These are phyloP conservation scores for Linum lewisii DNA, from an alignment of 345 rosid species.

Conservation along the genomic window DNA sequence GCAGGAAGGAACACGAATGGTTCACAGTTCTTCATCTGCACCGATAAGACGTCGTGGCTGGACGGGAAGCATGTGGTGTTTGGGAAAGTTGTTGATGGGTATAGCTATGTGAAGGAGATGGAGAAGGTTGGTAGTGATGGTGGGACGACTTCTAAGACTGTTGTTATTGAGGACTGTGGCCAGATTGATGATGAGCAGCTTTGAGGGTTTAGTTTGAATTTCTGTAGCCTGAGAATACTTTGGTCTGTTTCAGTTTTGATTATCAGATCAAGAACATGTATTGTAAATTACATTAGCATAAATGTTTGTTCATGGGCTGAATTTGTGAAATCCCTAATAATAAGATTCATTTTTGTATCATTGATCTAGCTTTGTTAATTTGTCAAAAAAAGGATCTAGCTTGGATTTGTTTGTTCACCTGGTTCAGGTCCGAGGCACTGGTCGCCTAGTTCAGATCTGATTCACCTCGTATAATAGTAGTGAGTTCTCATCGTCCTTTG, in stretches of 20 bases:
- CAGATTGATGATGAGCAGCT: neutral
- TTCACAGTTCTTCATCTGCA: slow-evolving; percentile 2
- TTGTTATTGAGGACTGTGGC: slow-evolving; percentile 4
- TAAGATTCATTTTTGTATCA: too few species aligned
- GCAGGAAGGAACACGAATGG: neutral
- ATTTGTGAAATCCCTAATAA: too few species aligned
- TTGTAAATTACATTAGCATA: too few species aligned
- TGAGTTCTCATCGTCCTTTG: too few species aligned
- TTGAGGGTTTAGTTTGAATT: neutral
- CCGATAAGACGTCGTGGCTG: neutral
- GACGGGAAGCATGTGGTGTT: slow-evolving; percentile 5
- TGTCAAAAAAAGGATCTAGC: too few species aligned
- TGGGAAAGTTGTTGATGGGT: slow-evolving; percentile 1
- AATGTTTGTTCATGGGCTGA: too few species aligned
- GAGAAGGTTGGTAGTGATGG: neutral
- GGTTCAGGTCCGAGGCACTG: too few species aligned
- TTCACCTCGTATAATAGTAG: too few species aligned
- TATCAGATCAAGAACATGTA: too few species aligned
- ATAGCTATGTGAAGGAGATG: slow-evolving; percentile 1
- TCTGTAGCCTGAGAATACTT: neutral
- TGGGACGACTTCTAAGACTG: neutral
- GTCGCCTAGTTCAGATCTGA: too few species aligned
- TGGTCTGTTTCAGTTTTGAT: neutral
- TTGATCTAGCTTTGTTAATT: too few species aligned
- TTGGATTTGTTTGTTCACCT: too few species aligned